Evolutionary conservation across 1,284 basidiomycete species (phyloP).

Genomic region (Cryptococcus hybrid): DNA sequence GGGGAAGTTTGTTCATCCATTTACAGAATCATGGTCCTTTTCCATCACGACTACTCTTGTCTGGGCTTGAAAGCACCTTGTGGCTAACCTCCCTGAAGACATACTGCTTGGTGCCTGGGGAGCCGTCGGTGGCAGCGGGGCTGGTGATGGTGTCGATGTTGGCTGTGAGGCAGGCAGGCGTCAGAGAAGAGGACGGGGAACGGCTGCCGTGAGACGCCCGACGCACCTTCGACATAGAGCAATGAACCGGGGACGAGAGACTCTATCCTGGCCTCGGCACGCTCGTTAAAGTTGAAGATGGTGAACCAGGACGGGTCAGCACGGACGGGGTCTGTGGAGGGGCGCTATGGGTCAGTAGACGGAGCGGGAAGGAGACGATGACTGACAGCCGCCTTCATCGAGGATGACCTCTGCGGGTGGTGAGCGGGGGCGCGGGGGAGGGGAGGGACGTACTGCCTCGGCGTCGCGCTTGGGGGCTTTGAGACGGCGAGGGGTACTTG

Average conservation of each 20-base stretch:
- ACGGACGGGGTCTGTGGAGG: slow-evolving; percentile 13
- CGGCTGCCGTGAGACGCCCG: too few species aligned
- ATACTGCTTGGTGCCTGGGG: slow-evolving; percentile 20
- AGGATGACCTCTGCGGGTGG: slow-evolving; percentile 17
- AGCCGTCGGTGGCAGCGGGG: slow-evolving; percentile 9
- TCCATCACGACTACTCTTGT: not conserved
- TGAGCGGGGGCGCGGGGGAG: not conserved
- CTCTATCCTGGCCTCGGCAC: slow-evolving; percentile 17
- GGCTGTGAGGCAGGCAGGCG: slow-evolving; percentile 4
- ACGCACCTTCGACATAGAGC: slow-evolving; percentile 40
- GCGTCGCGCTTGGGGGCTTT: slow-evolving; percentile 36
- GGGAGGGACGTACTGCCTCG: slow-evolving; percentile 27
- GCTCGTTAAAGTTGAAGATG: slow-evolving; percentile 39
- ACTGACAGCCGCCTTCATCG: slow-evolving; percentile 31
- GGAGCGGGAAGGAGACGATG: not conserved
- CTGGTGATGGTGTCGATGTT: slow-evolving; percentile 15
- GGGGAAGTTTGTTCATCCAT: not conserved
- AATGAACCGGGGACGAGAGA: slow-evolving; percentile 30
- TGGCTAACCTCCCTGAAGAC: slow-evolving; percentile 30
- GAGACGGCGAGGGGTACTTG: slow-evolving; percentile 27
- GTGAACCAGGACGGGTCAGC: slow-evolving; percentile 31
- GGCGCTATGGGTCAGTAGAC: too few species aligned
- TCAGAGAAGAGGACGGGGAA: too few species aligned
- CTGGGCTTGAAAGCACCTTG: slow-evolving; percentile 16
- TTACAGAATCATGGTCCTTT: too few species aligned